Conservation (phyloP, 2,329 filamentous ascomycete genomes). For the Alternaria burnsii region DNA sequence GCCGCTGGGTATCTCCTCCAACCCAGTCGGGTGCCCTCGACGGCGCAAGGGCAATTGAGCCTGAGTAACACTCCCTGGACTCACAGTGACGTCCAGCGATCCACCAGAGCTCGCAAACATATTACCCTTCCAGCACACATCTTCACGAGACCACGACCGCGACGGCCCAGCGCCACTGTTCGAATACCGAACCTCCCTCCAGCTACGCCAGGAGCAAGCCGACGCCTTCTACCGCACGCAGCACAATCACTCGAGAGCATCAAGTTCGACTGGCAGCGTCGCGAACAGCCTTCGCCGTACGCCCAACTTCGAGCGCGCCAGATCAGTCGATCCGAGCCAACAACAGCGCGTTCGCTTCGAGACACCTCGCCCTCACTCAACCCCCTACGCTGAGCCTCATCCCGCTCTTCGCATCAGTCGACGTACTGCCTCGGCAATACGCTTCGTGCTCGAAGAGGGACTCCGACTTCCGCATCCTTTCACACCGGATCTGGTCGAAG, state of each 20-base stretch:
- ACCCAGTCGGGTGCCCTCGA: slow-evolving; percentile 32
- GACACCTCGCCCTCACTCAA: slow-evolving; percentile 42
- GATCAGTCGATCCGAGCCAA: slow-evolving; percentile 56
- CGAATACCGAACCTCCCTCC: slow-evolving; percentile 48
- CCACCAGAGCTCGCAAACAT: slow-evolving; percentile 39
- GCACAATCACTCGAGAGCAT: slow-evolving; percentile 56
- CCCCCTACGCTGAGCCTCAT: slow-evolving; percentile 53
- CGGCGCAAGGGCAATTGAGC: slow-evolving; percentile 29
- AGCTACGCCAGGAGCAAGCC: slow-evolving; percentile 55
- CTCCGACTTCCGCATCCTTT: slow-evolving; percentile 83
- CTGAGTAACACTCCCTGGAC: slow-evolving; percentile 19
- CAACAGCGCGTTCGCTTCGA: slow-evolving; percentile 47
- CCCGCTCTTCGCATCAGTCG: slow-evolving; percentile 76
- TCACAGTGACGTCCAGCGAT: slow-evolving; percentile 42
- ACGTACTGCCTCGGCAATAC: slow-evolving; percentile 86
- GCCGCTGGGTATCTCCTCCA: slow-evolving; percentile 26
- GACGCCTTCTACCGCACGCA: slow-evolving; percentile 45
- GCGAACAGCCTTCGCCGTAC: slow-evolving; percentile 63
- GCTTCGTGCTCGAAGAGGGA: slow-evolving; percentile 91
- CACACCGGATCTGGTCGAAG: slow-evolving; percentile 83
- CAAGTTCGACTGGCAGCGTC: slow-evolving; percentile 62
- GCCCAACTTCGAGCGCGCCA: slow-evolving; percentile 57
- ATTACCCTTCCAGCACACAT: slow-evolving; percentile 31
- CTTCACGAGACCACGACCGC: slow-evolving; percentile 50
- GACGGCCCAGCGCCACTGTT: slow-evolving; percentile 37